Conservation (phyloP, 2,329 filamentous ascomycete genomes). For the Setomelanomma holmii region DNA sequence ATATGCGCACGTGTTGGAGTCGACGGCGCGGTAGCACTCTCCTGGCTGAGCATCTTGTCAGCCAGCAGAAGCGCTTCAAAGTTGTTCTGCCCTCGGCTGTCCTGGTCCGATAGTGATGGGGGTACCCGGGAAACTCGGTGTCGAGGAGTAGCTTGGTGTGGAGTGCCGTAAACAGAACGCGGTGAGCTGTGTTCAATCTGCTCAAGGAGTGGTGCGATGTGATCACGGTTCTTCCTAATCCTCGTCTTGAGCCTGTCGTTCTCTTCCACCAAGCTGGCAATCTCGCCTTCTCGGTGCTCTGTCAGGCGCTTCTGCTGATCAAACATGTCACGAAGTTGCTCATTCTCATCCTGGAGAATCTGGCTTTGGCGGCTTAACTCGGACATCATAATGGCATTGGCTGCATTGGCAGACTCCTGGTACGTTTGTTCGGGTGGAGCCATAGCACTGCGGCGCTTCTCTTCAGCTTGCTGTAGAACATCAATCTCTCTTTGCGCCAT, state of each 20-base stretch:
- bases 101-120: constrained; percentile 55
- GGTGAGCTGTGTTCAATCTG: constrained; percentile 70
- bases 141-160: constrained; percentile 58
- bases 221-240: constrained; percentile 88
- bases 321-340: constrained; percentile 68
- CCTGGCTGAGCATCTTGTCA: constrained; percentile 78
- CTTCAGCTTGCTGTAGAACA: constrained; percentile 77
- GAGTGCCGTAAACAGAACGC: constrained; percentile 62
- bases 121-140: constrained; percentile 36
- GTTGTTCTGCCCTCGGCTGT: constrained; percentile 62
- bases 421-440: constrained; percentile 61
- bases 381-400: constrained; percentile 63
- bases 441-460: constrained; percentile 66
- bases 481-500: constrained; percentile 90
- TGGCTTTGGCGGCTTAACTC: constrained; percentile 65
- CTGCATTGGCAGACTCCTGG: constrained; percentile 57
- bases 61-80: constrained; percentile 79
- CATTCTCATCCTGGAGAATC: constrained; percentile 70
- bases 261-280: constrained; percentile 74
- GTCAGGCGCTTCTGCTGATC: constrained; percentile 80
- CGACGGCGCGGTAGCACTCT: constrained; percentile 75
- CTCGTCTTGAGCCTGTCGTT: constrained; percentile 79
- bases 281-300: constrained; percentile 77
- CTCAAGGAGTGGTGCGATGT: constrained; percentile 67
- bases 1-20: constrained; percentile 65